Evolutionary conservation across 2,329 filamentous ascomycete genomes (phyloP).

Genomic region (Cyphellophora attinorum): DNA sequence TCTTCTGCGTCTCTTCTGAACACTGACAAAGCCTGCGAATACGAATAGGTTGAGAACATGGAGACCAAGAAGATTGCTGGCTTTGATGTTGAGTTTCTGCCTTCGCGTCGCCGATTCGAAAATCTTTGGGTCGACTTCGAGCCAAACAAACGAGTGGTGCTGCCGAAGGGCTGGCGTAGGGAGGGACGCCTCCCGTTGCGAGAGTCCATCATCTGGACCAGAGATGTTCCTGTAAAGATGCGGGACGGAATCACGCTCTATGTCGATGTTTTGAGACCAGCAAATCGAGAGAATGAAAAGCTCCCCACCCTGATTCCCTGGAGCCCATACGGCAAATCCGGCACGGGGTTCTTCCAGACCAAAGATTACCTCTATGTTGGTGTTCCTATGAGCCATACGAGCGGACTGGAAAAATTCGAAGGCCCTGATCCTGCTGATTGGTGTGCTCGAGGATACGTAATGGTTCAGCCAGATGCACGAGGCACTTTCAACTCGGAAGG

Average conservation of each 20-base stretch:
- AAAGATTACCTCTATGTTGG: conserved; percentile 9
- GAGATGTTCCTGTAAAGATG: conserved; percentile 18
- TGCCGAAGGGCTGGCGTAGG: no score
- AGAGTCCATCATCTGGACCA: no score
- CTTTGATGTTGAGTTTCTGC: no score
- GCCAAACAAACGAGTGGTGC: no score
- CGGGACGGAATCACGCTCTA: conserved; percentile 20
- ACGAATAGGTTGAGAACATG: no score
- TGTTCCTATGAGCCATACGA: conserved; percentile 11
- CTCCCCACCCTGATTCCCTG: conserved; percentile 21
- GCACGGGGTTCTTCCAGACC: no score
- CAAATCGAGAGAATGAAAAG: conserved; percentile 8
- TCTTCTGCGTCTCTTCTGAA: no score
- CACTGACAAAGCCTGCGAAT: no score
- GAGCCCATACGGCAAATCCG: conserved; percentile 23
- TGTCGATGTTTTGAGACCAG: conserved; percentile 20
- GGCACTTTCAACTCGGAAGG: conserved; percentile 22
- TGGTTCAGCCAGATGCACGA: conserved; percentile 23
- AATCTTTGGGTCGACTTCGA: no score
- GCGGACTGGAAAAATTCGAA: conserved; percentile 18
- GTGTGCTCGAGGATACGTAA: conserved; percentile 21
- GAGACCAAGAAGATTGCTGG: no score
- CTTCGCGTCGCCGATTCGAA: no score
- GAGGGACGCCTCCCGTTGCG: no score
- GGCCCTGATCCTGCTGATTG: conserved; percentile 23